phyloP scores from a whole-genome alignment of 73 alveolate genomes.

The Paramecium sonneborni region DNA sequence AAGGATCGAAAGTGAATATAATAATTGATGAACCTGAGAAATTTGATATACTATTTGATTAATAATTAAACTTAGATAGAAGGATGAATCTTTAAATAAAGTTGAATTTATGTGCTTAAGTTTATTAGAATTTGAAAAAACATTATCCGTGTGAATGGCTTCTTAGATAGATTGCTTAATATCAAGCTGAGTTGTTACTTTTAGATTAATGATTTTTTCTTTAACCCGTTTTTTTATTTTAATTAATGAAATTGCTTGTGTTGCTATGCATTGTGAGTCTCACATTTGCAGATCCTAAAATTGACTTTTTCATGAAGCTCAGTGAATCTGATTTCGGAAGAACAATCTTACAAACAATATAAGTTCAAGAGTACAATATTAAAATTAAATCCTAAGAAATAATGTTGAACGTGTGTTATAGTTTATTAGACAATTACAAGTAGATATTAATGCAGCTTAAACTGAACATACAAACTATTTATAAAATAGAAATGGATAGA shows the following conservation, averaged over 20 bases:
- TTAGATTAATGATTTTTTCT: conserved; percentile 13
- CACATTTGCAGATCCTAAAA: neutral
- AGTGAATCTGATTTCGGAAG: conserved; percentile 18
- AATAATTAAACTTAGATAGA: neutral
- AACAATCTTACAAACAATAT: neutral
- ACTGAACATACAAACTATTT: neutral
- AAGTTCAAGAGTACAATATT: conserved; percentile 5
- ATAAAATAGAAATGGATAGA: neutral
- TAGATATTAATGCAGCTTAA: neutral
- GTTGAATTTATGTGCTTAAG: neutral
- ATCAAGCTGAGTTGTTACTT: conserved; percentile 29
- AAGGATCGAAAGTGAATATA: neutral
- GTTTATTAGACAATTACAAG: conserved; percentile 9
- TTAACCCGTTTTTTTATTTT: conserved; percentile 11
- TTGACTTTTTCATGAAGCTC: conserved; percentile 17
- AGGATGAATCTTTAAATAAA: neutral
- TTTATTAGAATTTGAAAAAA: neutral
- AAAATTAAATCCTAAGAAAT: neutral
- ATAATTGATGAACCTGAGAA: conserved; percentile 5
- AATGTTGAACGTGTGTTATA: neutral
- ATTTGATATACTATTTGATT: conserved; percentile 24
- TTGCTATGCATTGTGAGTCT: neutral
- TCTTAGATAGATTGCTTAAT: neutral
- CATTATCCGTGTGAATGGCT: neutral
- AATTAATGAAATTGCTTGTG: conserved; percentile 18